Evolutionary conservation across 208 protist genomes (phyloP), one percentile per base, ranked within the genome.

Genomic region (Porcisia hertigi): DNA sequence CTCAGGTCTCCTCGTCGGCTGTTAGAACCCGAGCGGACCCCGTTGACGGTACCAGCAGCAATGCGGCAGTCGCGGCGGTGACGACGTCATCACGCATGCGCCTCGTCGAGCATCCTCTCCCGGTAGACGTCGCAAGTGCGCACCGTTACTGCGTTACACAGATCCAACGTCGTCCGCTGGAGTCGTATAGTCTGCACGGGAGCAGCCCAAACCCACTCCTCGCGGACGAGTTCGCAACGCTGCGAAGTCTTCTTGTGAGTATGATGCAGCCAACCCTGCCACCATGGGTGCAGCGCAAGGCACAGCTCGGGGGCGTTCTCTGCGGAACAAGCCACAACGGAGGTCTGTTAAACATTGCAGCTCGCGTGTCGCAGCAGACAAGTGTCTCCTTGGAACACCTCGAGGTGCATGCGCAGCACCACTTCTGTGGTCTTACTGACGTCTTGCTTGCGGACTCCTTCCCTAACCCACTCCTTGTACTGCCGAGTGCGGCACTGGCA

Each of bases 391-490:
- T 92, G 4, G 86, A 94, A 14, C 88, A 95, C 70, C 83, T 97
- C 14, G 84, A 92, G 43, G 84, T 86, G 30, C 85, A 95, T 75
- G 84, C 91, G 23, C 77, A 83, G 72, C 80, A 92, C 74, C 89
- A 94, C 70, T 97, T 92, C 78, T 94, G 91, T 71, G 90, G 88
- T 16, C 80, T 95, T 39, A 95, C 93, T 14, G 93, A 97, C 69
- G 87, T 95, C 1, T 76, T 97, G 41, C 74, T 97, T 39, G 81
- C 87, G 9, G 81, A 79, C 16, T 90, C 86, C 59, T 97, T 94
- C 77, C 88, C 91, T 0, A 84, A 94, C 60, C 85, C 90, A 47
- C 62, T 78, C 23, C 71, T 86, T 14, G 89, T 95, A 47, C 72
- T 97, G 67, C 88, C 93, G 30, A 84, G 71, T 54, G 79, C 86